Percentiles rank a stretch among this genome's conserved stretches.
Conservation (phyloP, 2,329 filamentous ascomycete species). For the Ilyonectria destructans region DNA sequence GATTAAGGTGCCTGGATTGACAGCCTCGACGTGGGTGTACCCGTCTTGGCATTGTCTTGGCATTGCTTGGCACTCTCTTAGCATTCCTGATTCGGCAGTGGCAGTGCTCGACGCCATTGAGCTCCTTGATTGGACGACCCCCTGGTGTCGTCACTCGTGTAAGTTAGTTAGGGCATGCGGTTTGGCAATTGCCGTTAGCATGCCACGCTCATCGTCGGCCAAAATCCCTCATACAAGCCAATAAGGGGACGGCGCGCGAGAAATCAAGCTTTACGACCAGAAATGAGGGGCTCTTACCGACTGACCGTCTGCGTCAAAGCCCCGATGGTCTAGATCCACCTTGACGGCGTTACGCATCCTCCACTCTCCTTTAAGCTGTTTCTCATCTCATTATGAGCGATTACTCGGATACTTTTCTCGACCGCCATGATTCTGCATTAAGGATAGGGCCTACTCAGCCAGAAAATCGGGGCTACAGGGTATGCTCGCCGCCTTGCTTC, state of each 20-base stretch:
- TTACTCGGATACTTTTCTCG: too few species aligned
- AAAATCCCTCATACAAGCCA: background rate
- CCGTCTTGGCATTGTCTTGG: conserved; percentile 41
- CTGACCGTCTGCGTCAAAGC: background rate
- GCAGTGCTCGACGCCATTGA: conserved; percentile 35
- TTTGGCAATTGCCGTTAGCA: background rate
- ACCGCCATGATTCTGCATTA: too few species aligned
- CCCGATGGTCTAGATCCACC: too few species aligned
- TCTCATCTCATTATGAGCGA: too few species aligned
- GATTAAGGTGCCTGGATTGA: conserved; percentile 37
- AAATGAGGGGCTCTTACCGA: background rate
- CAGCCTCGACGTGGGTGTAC: conserved; percentile 41
- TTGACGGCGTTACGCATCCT: too few species aligned
- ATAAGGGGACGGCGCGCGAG: background rate
- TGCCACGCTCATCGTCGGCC: background rate
- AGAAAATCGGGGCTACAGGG: too few species aligned
- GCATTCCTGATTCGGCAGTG: conserved; percentile 36
- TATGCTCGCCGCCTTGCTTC: too few species aligned
- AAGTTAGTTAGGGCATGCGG: background rate
- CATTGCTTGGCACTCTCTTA: conserved; percentile 23
- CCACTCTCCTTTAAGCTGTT: too few species aligned
- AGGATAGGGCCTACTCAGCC: too few species aligned
- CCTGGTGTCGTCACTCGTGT: background rate
- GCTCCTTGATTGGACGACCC: conserved; percentile 12
- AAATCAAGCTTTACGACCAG: background rate